Evolutionary conservation across 140 eudicot species (phyloP).

Genomic region (Ambrosia hybrid): DNA sequence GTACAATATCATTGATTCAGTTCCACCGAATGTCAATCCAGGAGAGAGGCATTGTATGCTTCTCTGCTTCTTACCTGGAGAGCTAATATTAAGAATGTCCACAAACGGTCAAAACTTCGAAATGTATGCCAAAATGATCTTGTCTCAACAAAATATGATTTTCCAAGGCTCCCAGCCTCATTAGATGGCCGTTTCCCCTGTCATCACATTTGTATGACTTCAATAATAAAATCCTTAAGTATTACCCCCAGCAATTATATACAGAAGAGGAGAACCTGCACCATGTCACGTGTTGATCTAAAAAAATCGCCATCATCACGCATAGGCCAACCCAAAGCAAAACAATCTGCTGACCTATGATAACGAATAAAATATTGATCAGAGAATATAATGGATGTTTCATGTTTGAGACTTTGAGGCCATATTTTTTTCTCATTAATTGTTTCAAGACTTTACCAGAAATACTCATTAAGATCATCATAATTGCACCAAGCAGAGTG

Average conservation of each 20-base stretch:
- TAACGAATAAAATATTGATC: slow-evolving; percentile 18
- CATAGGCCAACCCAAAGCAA: slow-evolving; percentile 99
- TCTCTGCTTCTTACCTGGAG: slow-evolving; percentile 61
- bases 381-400: slow-evolving; percentile 14
- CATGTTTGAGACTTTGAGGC: neutral
- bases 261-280: slow-evolving; percentile 38
- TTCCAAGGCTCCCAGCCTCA: slow-evolving; percentile 59
- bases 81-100: slow-evolving; percentile 83
- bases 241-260: slow-evolving; percentile 14
- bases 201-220: slow-evolving; percentile 25
- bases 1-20: slow-evolving; percentile 8
- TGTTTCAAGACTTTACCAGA: slow-evolving; percentile 58
- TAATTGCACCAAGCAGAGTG: slow-evolving; percentile 98
- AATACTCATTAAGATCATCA: slow-evolving; percentile 92
- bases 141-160: slow-evolving; percentile 80
- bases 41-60: slow-evolving; percentile 8
- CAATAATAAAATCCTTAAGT: slow-evolving; percentile 16
- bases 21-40: slow-evolving; percentile 12
- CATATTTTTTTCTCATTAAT: slow-evolving; percentile 8
- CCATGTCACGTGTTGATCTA: slow-evolving; percentile 55
- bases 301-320: slow-evolving; percentile 94
- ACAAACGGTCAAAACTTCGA: slow-evolving; percentile 94
- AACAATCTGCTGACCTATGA: slow-evolving; percentile 86
- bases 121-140: slow-evolving; percentile 85
- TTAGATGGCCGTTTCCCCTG: slow-evolving; percentile 63